Conservation (phyloP, 306 rosid genomes). For the Lathyrus aphaca region DNA sequence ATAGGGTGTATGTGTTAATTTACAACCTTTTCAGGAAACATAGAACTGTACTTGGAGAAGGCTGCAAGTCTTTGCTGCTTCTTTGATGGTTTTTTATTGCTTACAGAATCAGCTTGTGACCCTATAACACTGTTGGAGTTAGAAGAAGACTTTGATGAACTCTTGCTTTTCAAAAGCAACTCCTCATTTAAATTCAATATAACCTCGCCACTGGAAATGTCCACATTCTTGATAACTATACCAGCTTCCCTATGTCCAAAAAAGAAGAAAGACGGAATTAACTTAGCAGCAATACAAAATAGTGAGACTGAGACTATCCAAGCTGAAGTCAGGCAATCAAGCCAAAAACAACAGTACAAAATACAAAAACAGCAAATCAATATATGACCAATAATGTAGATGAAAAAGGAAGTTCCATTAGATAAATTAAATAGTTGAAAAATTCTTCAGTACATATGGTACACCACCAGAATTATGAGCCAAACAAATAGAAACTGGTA, state of each 20-base stretch:
- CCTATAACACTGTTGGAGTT: slow-evolving; percentile 51
- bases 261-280: slow-evolving; percentile 42
- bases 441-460: slow-evolving; percentile 4
- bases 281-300: slow-evolving; percentile 23
- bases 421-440: slow-evolving; percentile 16
- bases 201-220: slow-evolving; percentile 74
- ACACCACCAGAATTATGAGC: slow-evolving; percentile 27
- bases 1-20: slow-evolving; percentile 27
- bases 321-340: slow-evolving; percentile 17
- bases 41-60: slow-evolving; percentile 70
- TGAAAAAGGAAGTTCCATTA: slow-evolving; percentile 33
- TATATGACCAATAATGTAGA: slow-evolving; percentile 12
- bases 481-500: slow-evolving; percentile 26
- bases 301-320: slow-evolving; percentile 5
- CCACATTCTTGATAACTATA: slow-evolving; percentile 72
- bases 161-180: slow-evolving; percentile 65
- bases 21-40: slow-evolving; percentile 96
- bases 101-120: slow-evolving; percentile 53
- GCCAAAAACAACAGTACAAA: slow-evolving; percentile 1
- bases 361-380: slow-evolving; percentile 32
- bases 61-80: slow-evolving; percentile 59
- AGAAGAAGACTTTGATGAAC: slow-evolving; percentile 57
- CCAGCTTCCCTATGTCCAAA: slow-evolving; percentile 93
- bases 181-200: slow-evolving; percentile 76
- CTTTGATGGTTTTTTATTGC: slow-evolving; percentile 52